Base-by-base conservation (phyloP, 306 rosid genomes). In the Cicer yamashitae region DNA sequence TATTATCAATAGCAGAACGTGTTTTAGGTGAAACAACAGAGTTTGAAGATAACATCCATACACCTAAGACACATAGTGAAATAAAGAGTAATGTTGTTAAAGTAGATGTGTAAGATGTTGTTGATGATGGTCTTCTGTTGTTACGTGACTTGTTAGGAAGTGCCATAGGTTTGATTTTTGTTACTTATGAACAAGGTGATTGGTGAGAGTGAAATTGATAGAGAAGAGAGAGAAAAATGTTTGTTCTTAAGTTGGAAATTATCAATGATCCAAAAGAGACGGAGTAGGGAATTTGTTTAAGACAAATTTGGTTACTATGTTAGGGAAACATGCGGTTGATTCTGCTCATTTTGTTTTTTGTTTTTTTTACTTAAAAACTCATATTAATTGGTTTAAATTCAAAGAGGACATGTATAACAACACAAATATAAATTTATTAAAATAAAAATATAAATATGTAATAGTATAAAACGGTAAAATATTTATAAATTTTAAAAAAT, bases 231-330 rank as follows among this genome's bases (percentile, higher is more conserved):
- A n/a, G 30, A 3, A 6, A 47, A 86, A 69, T 11, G 43, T 12
- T 61, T 38, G 50, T 82, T 84, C 59, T 37, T 25, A 84, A 77
- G 45, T 56, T 75, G 66, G 89, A 86, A 84, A 70, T 83, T 65
- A 75, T 74, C 76, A 70, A 88, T 61, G 94, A 91, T 91, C 97
- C 98, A 59, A 73, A 73, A 73, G 89, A 88, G 89, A 90, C 77
- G 97, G 97, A 84, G 39, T 56, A 77, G 87, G 88, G 83, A 76
- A 77, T 61, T 86, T 78, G 82, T 76, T 77, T 6, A 34, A n/a
- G 51, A 56, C 74, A 60, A 40, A 13, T 6, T 30, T 46, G 70
- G 70, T 62, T 81, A 11, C 15, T 51, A 61, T 60, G 62, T 18
- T 38, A 17, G 25, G 63, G 14, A 8, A 40, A 48, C 12, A 45